A percentile compares a stretch with the other conserved stretches of the same genome.
Conservation (phyloP, 306 rosid genomes). For the Sesbania bispinosa region DNA sequence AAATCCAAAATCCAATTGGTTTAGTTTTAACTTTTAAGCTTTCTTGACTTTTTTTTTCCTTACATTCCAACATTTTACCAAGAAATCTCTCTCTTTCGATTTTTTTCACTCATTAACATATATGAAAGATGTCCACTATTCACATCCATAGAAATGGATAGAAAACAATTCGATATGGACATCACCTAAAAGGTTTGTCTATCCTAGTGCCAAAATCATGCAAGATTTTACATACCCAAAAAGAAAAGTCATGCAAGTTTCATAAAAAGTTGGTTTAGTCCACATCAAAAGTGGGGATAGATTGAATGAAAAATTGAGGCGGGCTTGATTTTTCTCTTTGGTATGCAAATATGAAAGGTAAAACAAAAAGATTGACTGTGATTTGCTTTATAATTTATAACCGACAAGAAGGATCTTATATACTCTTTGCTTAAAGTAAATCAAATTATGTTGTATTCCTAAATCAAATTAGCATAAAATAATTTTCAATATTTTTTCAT, state of each 20-base stretch:
- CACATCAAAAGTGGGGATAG: conserved; percentile 13
- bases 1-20: too few species aligned
- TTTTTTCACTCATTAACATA: too few species aligned
- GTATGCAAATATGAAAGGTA: background rate
- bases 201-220: conserved; percentile 22
- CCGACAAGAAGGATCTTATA: conserved; percentile 12
- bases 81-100: too few species aligned
- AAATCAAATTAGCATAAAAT: background rate
- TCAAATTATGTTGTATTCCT: background rate
- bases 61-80: too few species aligned
- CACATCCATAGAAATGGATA: conserved; percentile 18
- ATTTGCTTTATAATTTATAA: conserved; percentile 15
- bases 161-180: conserved; percentile 38
- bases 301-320: background rate
- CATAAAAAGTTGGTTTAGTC: conserved; percentile 23
- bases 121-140: too few species aligned
- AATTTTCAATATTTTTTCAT: background rate
- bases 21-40: too few species aligned
- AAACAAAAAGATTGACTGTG: background rate
- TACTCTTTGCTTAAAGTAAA: background rate
- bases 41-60: too few species aligned
- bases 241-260: conserved; percentile 22
- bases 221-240: conserved; percentile 2
- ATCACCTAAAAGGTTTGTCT: conserved; percentile 32
- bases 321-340: conserved; percentile 3